A percentile compares a stretch with the other conserved stretches of the same genome.
Evolutionary conservation across 139 green algal species (phyloP).

Genomic region (Pycnococcus provasolii): DNA sequence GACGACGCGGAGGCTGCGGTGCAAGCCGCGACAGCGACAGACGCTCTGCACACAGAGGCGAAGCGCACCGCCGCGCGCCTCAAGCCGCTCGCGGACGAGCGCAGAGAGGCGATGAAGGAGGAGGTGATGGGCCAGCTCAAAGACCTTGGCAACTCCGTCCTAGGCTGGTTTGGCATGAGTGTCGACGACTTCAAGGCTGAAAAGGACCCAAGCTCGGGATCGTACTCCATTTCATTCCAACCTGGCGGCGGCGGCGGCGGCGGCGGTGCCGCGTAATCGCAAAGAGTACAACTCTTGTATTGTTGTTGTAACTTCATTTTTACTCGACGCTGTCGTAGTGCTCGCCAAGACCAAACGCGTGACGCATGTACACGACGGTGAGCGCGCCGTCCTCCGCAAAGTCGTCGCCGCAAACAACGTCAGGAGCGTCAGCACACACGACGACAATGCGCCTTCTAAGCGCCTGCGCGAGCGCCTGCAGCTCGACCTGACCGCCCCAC

Average conservation of each 20-base stretch:
- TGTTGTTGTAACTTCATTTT: background rate
- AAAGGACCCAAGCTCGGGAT: constrained; percentile 79
- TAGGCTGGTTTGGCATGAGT: constrained; percentile 89
- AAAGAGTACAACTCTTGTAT: background rate
- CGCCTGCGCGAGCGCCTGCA: constrained; percentile 57
- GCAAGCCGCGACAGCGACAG: background rate
- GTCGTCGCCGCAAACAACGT: constrained; percentile 33
- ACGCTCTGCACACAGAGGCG: constrained; percentile 32
- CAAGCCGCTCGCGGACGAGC: constrained; percentile 60
- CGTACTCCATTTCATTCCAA: constrained; percentile 81
- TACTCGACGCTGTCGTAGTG: constrained; percentile 82
- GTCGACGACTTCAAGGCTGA: constrained; percentile 95
- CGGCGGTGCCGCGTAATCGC: no score
- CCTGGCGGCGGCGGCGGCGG: no score
- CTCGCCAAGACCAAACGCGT: constrained; percentile 83
- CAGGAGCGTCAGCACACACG: background rate
- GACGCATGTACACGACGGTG: constrained; percentile 70
- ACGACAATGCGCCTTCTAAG: constrained; percentile 63
- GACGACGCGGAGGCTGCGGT: constrained; percentile 3
- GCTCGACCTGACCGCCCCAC: constrained; percentile 87
- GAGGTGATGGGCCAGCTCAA: constrained; percentile 88
- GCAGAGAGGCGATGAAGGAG: constrained; percentile 86
- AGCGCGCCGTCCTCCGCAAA: constrained; percentile 32
- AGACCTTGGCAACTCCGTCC: constrained; percentile 85
- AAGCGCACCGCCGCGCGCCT: constrained; percentile 37